Conservation (phyloP, 306 rosid genomes). For the Prunus kanzakura region DNA sequence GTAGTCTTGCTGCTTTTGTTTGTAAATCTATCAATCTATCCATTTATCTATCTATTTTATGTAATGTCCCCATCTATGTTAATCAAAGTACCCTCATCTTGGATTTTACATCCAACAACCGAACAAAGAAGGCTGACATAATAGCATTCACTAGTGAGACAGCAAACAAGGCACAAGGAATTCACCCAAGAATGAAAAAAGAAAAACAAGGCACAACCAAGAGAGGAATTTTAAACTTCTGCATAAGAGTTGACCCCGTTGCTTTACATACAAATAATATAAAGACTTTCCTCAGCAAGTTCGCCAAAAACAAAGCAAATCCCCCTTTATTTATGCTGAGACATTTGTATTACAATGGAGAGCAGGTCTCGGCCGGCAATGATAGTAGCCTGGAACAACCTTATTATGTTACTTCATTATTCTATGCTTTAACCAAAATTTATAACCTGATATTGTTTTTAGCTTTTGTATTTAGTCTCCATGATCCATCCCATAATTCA, state of each 20-base stretch:
- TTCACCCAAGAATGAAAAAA: too few species aligned
- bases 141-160: not conserved
- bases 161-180: not conserved
- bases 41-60: too few species aligned
- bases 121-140: not conserved
- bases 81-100: too few species aligned
- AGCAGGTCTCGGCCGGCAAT: constrained; percentile 54
- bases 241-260: not conserved
- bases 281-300: not conserved
- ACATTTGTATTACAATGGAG: constrained; percentile 4
- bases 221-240: not conserved
- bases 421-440: not conserved
- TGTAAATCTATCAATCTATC: too few species aligned
- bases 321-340: not conserved
- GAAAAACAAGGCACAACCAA: not conserved
- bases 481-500: not conserved
- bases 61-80: too few species aligned
- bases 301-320: constrained; percentile 7
- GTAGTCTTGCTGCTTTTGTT: too few species aligned
- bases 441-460: constrained; percentile 7
- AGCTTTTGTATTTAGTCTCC: not conserved
- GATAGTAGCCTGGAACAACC: not conserved
- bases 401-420: not conserved
- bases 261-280: not conserved
- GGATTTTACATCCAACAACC: too few species aligned